These are phyloP conservation scores for Trametes pubescens DNA, from an alignment of 1,284 basidiomycete genomes.

Conservation along the genomic window DNA sequence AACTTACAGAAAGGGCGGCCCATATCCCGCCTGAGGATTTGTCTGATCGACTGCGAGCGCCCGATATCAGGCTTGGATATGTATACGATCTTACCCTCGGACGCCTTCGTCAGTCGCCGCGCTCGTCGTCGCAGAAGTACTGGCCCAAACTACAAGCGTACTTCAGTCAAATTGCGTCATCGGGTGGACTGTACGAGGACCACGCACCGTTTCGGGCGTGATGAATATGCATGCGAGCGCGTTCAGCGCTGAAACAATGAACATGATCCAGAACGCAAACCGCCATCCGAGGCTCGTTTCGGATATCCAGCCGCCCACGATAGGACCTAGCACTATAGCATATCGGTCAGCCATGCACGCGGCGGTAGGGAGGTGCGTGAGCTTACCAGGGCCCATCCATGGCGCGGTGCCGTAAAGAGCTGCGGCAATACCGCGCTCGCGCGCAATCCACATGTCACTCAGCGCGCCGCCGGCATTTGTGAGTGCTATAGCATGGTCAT, in stretches of 20 bases:
- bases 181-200: no score
- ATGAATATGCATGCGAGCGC: slow-evolving; percentile 54
- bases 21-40: slow-evolving; percentile 55
- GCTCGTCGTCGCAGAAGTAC: slow-evolving; percentile 70
- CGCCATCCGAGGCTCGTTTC: slow-evolving; percentile 64
- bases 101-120: slow-evolving; percentile 53
- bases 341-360: not conserved
- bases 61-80: slow-evolving; percentile 64
- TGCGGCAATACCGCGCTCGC: slow-evolving; percentile 66
- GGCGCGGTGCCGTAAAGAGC: slow-evolving; percentile 72
- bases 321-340: slow-evolving; percentile 62
- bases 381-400: slow-evolving; percentile 72
- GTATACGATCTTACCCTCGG: slow-evolving; percentile 53
- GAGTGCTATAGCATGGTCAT: slow-evolving; percentile 48
- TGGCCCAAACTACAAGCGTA: slow-evolving; percentile 62
- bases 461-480: slow-evolving; percentile 71
- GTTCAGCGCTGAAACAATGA: slow-evolving; percentile 61
- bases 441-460: slow-evolving; percentile 65
- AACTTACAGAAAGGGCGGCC: slow-evolving; percentile 66
- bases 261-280: slow-evolving; percentile 79
- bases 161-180: no score
- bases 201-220: slow-evolving; percentile 58
- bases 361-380: slow-evolving; percentile 7
- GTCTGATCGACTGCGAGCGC: slow-evolving; percentile 52
- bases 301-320: slow-evolving; percentile 71